phyloP scores from a whole-genome alignment of 2,329 filamentous ascomycete genomes.

The Botrytis porri region DNA sequence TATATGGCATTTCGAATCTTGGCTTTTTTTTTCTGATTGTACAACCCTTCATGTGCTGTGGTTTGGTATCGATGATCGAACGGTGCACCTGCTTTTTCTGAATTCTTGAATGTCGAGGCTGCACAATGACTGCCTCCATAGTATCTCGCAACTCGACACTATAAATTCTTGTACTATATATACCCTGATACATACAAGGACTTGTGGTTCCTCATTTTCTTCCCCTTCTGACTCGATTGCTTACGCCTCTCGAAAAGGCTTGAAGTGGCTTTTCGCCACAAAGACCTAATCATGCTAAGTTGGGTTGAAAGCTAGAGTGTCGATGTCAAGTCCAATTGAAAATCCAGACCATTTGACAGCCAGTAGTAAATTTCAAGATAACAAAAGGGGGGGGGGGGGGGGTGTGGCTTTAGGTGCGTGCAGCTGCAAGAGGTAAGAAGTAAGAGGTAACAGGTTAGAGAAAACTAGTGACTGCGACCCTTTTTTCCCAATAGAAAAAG shows the following conservation, averaged over 20 bases:
- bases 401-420: background rate
- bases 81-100: background rate
- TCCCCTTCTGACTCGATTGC: background rate
- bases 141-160: background rate
- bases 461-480: background rate
- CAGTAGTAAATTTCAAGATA: background rate
- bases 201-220: background rate
- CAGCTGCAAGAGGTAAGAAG: background rate
- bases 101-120: background rate
- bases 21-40: background rate
- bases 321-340: background rate
- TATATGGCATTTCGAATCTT: background rate
- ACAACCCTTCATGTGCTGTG: background rate
- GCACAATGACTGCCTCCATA: background rate
- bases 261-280: background rate
- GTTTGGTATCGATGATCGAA: background rate
- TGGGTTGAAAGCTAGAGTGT: background rate
- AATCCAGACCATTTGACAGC: background rate
- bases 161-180: background rate
- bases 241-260: background rate
- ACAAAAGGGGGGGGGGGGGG: background rate
- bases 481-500: background rate
- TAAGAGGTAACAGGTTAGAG: background rate
- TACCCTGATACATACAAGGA: background rate
- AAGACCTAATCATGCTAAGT: background rate